phyloP scores from a whole-genome alignment of 1,284 basidiomycete genomes.

The Neonothopanus nambi region DNA sequence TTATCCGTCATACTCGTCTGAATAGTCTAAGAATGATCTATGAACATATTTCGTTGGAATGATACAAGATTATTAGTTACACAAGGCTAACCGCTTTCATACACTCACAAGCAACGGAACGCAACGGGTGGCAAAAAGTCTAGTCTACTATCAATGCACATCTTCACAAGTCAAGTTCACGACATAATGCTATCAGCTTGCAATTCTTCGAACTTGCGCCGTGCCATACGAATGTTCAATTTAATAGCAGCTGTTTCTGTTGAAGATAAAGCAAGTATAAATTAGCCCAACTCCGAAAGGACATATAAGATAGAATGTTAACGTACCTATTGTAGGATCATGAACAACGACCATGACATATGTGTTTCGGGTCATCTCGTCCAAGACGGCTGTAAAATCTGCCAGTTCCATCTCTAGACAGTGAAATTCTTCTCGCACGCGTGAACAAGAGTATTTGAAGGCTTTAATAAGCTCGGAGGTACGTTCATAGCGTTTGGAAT shows the following conservation, averaged over 20 bases:
- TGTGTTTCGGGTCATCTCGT: constrained; percentile 92
- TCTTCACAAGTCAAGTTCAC: constrained; percentile 16
- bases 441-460: constrained; percentile 90
- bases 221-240: constrained; percentile 80
- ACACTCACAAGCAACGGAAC: too few relatives aligned
- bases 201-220: constrained; percentile 81
- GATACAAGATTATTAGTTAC: too few relatives aligned
- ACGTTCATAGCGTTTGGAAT: constrained; percentile 89
- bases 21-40: too few relatives aligned
- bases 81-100: too few relatives aligned
- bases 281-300: not conserved
- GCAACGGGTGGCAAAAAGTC: too few relatives aligned
- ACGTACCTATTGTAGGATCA: constrained; percentile 81
- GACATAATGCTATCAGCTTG: constrained; percentile 62
- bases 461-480: constrained; percentile 95
- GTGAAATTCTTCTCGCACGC: constrained; percentile 79
- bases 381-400: constrained; percentile 90
- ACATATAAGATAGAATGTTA: constrained; percentile 4
- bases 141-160: not conserved
- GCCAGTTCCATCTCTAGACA: constrained; percentile 80
- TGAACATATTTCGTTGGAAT: too few relatives aligned
- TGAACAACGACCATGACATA: constrained; percentile 91
- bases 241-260: constrained; percentile 82
- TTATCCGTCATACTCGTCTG: too few relatives aligned
- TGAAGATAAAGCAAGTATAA: too few relatives aligned